phyloP scores from a whole-genome alignment of 202 grass and related monocot genomes.

The Zoysia matrella region DNA sequence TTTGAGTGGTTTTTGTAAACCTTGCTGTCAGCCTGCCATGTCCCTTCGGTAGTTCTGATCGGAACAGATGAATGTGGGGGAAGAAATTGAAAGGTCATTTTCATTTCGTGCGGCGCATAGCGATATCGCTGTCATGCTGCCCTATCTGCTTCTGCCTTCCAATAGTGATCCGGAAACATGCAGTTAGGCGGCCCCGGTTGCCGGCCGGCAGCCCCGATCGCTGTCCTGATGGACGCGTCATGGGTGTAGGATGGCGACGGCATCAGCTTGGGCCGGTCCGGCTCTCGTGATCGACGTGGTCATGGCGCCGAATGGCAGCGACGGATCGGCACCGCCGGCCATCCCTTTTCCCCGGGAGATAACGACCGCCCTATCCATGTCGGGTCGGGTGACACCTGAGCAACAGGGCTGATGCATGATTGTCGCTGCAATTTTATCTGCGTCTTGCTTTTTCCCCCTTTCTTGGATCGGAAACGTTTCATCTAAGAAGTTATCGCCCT shows the following conservation, averaged over 20 bases:
- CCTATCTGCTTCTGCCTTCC: neutral
- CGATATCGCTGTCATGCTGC: neutral
- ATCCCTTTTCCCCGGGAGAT: neutral
- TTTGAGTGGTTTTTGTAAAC: no score
- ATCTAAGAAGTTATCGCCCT: neutral
- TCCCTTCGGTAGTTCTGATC: neutral
- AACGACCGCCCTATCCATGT: constrained; percentile 36
- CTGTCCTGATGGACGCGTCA: neutral
- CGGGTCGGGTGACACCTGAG: neutral
- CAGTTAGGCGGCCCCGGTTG: neutral
- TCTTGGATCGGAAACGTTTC: neutral
- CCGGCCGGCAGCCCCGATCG: neutral
- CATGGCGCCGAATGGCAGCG: neutral
- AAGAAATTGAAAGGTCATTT: neutral
- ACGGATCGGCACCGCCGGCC: neutral
- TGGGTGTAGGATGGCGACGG: neutral
- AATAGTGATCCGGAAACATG: neutral
- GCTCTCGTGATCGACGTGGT: neutral
- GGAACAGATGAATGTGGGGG: constrained; percentile 4
- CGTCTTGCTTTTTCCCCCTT: neutral
- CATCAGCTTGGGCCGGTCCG: neutral
- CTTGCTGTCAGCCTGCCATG: neutral
- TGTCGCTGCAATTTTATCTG: neutral
- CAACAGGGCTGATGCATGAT: neutral
- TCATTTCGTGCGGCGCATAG: neutral